Base-by-base conservation (phyloP, 805 yeast genomes). In the Jamesozyma rosinii region DNA sequence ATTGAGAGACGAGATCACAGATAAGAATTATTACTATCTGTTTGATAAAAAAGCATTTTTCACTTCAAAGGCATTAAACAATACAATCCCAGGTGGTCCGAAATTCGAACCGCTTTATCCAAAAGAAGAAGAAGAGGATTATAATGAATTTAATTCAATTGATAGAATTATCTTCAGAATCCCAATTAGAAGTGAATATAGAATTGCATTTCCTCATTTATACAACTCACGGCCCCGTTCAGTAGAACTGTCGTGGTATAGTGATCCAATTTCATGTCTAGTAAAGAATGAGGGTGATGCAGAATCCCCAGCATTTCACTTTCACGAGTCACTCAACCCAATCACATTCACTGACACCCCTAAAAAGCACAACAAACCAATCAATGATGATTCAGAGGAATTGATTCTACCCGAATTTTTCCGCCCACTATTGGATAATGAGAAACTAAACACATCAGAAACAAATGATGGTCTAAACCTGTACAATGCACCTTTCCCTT, bases 51-150 rank as follows among this genome's bases (percentile, higher is more conserved):
- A 81, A 43, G 72, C 96, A 0, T 85, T 92, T 50, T 76, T 82
- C 60, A 89, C 96, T 0, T 95, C 97, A 0, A 92, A 92, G 57
- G 90, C 95, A 8, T 70, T 92, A 40, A 87, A 89, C 55, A 72
- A 81, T 37, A 82, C 95, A 1, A 70, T 92, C 29, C 96, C 97
- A 0, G 95, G 95, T 11, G 99, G 98, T 0, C 97, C 99, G 11
- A 85, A 83, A 58, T 92, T 88, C 63, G 97, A 89, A 64, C 95
- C 95, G 0, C 64, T 89, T 14, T 77, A 71, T 64, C 78, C 80
- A 47, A 84, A 81, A 41, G 67, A 70, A 32, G 79, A 79, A 51
- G 76, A 75, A 20, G 90, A 83, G 46, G 97, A 89, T 58, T 83
- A 74, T 61, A 86, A 84, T 43, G 97, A 90, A 60, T 89, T 92